Evolutionary conservation across 805 yeast genomes (phyloP), one percentile per base, ranked within the genome.

Genomic region (Yarrowia sp.): DNA sequence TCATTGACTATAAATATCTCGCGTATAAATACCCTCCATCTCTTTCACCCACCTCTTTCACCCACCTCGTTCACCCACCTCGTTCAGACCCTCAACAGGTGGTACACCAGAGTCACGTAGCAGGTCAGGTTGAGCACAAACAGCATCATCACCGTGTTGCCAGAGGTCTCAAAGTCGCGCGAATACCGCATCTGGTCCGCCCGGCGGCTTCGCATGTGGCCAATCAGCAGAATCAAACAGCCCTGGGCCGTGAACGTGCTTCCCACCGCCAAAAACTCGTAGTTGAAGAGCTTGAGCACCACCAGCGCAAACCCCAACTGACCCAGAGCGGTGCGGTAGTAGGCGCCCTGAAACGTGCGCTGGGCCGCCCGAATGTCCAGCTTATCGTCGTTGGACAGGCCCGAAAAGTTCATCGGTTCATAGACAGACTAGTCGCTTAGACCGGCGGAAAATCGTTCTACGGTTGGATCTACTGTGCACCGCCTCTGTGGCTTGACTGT

Each of bases 301-400:
- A 89, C 77, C 38, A 89, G 79, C 3, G 90, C 82, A 73, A 90
- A 87, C 9, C 92, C 83, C 40, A 91, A 75, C 66, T 87, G 83
- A n/a, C 90, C 88, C 30, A 91, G 78, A 30, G 93, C 89, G 0
- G 93, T 85, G 65, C 96, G 78, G 30, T 88, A 80, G 73, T 91
- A 90, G 1, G 96, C 92, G 0, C 96, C 96, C 74, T 90, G 95
- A 73, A 89, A 90, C 0, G 96, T 90, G 69, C 96, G 76, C 76
- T 90, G 95, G 2, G 44, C 52, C 10, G 65, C 65, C 15, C 65
- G 43, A n/a, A 58, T 43, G n/a, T 58, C 65, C 33, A 58, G 52
- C 24, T 58, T 58, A 10, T 43, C 52, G 65, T 58, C 33, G 44
- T 43, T 34, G 33, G 65, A 34, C 8, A 58, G 65, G 2, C 30